These are phyloP conservation scores for Colletotrichum ledebouriae DNA, from an alignment of 2,329 filamentous ascomycete genomes.

Conservation along the genomic window DNA sequence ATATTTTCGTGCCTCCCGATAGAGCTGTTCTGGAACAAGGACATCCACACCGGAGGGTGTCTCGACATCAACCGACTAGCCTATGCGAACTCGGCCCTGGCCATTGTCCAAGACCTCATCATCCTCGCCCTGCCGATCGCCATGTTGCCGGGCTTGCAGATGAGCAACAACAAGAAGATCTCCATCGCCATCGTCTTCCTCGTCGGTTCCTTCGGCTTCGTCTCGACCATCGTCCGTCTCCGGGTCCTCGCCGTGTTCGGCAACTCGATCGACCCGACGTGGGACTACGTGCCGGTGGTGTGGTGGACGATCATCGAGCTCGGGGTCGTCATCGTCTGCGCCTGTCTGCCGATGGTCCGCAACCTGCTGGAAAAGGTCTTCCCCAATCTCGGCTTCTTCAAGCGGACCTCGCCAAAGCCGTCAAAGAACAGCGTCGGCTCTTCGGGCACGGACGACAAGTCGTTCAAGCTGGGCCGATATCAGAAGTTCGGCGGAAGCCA, in stretches of 20 bases:
- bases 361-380: conserved; percentile 38
- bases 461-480: conserved; percentile 4
- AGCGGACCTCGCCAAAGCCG: conserved; percentile 21
- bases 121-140: conserved; percentile 66
- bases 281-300: conserved; percentile 43
- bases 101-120: conserved; percentile 64
- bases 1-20: conserved; percentile 49
- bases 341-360: conserved; percentile 45
- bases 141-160: conserved; percentile 68
- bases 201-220: conserved; percentile 42
- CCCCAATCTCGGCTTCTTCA: conserved; percentile 20
- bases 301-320: conserved; percentile 47
- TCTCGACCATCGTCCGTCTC: conserved; percentile 43
- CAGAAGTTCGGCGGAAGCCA: conserved; percentile 24
- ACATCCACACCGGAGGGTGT: conserved; percentile 46
- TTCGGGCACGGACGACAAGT: conserved; percentile 15
- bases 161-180: conserved; percentile 64
- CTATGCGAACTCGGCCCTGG: conserved; percentile 64
- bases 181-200: conserved; percentile 41
- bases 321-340: conserved; percentile 46
- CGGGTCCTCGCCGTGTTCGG: conserved; percentile 40
- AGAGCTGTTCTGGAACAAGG: conserved; percentile 49
- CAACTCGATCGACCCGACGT: conserved; percentile 42
- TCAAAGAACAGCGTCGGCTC: conserved; percentile 18
- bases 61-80: conserved; percentile 62